Evolutionary conservation across 345 rosid genomes (phyloP), one percentile per base, ranked within the genome.

Genomic region (Salix exigua): DNA sequence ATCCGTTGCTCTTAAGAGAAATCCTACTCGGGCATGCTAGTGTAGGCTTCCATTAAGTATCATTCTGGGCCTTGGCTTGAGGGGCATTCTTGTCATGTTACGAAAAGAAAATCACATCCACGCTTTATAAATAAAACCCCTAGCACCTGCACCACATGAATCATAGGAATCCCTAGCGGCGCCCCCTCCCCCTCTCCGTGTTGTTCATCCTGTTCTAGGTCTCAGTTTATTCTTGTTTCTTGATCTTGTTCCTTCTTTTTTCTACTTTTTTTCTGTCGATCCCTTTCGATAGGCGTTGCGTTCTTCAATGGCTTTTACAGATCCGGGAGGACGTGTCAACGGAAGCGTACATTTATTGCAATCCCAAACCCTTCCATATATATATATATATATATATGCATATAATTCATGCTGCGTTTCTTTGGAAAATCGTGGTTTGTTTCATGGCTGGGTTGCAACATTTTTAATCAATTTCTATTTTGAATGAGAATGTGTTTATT

Each of bases 261-360:
- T 7, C 44, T 0, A 7, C 11, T 40, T 40, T 12, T 71, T 30
- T 33, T 35, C 25, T 38, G 42, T 1, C 0, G 11, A 7, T 83
- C 75, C 86, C 89, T 87, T 85, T 73, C 66, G 85, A 87, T 83
- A 83, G 88, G 88, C 89, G 86, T 87, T 87, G 79, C 88, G 86
- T 82, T 86, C 81, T 83, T 84, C 80, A 70, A 9, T 71, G 72
- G 80, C 74, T 71, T 73, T 69, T 5, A 7, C 7, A 42, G 58
- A 67, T 78, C 86, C 80, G 18, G 61, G 76, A 61, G 86, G 79
- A 73, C 87, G 87, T 13, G 87, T 84, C 87, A 87, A 82, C 87
- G 89, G 78, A 84, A 86, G 89, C 89, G 87, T 82, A 86, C 60
- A 82, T 78, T 48, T 69, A 5, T 61, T 19, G 69, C 77, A 71